Conservation (phyloP, 2,329 filamentous ascomycete genomes). For the Xylaria sp. region DNA sequence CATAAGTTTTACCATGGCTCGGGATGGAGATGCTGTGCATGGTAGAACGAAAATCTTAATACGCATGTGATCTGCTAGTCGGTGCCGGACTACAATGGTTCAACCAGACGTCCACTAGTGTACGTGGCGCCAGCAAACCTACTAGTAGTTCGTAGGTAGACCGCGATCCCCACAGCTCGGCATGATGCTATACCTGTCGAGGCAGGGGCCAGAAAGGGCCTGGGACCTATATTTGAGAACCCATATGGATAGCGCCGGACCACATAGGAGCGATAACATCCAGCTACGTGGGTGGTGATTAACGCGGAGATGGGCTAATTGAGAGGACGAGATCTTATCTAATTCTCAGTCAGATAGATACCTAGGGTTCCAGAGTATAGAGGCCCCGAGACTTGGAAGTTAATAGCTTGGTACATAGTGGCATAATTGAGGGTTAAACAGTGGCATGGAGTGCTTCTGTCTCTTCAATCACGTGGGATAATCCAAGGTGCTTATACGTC, state of each 20-base stretch:
- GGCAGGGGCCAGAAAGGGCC: background rate
- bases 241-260: background rate
- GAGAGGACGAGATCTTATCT: background rate
- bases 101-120: background rate
- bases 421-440: background rate
- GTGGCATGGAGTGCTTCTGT: background rate
- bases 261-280: background rate
- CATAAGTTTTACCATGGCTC: background rate
- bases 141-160: background rate
- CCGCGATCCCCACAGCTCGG: background rate
- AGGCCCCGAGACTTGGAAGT: background rate
- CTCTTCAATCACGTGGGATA: background rate
- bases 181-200: background rate
- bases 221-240: background rate
- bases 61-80: constrained; percentile 1
- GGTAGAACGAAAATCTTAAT: background rate
- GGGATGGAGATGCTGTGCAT: background rate
- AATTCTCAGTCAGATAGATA: background rate
- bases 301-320: background rate
- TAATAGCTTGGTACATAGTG: too few species aligned
- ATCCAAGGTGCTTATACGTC: background rate
- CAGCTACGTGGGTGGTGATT: background rate
- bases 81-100: background rate
- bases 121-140: constrained; percentile 6
- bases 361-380: background rate